These are phyloP conservation scores for Posidonia australis DNA, from an alignment of 106 monocot genomes.

Conservation along the genomic window DNA sequence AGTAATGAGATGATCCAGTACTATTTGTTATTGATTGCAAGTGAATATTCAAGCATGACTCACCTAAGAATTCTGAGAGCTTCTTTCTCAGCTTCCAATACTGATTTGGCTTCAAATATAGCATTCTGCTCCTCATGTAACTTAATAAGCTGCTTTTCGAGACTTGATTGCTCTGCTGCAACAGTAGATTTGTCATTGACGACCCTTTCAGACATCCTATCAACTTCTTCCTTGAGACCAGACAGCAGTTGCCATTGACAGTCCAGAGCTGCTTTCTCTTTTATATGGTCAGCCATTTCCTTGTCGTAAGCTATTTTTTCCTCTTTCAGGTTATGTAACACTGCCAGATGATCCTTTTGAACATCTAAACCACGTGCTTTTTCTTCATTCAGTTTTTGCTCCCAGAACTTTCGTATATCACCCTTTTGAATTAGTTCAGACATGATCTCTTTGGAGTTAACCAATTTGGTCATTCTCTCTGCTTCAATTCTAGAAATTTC, in stretches of 20 bases:
- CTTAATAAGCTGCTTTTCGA: conserved; percentile 25
- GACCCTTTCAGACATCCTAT: conserved; percentile 41
- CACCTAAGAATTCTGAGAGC: conserved; percentile 79
- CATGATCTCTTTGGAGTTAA: conserved; percentile 64
- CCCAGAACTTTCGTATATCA: conserved; percentile 58
- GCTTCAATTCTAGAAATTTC: conserved; percentile 55
- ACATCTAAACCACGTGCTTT: conserved; percentile 19
- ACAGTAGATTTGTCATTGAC: conserved; percentile 29
- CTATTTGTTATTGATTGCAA: neutral
- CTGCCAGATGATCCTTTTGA: conserved; percentile 24
- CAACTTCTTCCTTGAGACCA: conserved; percentile 53
- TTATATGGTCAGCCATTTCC: conserved; percentile 27
- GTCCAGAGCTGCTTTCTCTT: conserved; percentile 61
- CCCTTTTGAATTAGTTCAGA: conserved; percentile 52
- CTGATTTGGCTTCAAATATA: conserved; percentile 52
- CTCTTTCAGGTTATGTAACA: conserved; percentile 35
- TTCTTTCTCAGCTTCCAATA: conserved; percentile 79
- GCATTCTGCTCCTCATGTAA: conserved; percentile 35
- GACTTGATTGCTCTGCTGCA: conserved; percentile 28
- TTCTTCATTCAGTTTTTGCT: conserved; percentile 40
- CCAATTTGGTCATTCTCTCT: conserved; percentile 38
- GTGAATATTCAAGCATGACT: neutral
- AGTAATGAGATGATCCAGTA: neutral
- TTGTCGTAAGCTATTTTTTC: conserved; percentile 33
- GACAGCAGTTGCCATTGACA: conserved; percentile 37